Conservation (phyloP, 129 eudicot species). For the Escallonia rubra region DNA sequence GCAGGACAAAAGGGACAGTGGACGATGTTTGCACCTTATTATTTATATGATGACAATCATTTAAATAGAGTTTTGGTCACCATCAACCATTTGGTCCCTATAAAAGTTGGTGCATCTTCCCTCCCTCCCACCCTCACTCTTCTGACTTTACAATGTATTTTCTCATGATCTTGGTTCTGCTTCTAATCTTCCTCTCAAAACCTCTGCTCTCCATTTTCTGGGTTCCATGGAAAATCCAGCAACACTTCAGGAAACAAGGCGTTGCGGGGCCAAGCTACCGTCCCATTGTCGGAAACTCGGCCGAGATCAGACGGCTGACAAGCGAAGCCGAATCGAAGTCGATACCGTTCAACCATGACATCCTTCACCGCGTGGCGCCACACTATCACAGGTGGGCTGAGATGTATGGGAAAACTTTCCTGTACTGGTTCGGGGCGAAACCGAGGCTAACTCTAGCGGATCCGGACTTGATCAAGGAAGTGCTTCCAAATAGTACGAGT, state of each 20-base stretch:
- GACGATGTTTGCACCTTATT: too few relatives aligned
- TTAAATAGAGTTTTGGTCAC: too few relatives aligned
- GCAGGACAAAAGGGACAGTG: too few relatives aligned
- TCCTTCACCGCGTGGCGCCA: slow-evolving; percentile 23
- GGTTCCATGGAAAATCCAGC: slow-evolving; percentile 22
- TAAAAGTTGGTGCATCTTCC: too few relatives aligned
- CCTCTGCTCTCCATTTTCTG: slow-evolving; percentile 11
- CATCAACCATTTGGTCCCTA: too few relatives aligned
- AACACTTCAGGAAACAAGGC: slow-evolving; percentile 24
- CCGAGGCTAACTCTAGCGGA: slow-evolving; percentile 29
- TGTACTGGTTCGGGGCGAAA: slow-evolving; percentile 38
- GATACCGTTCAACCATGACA: slow-evolving; percentile 23
- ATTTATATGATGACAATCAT: too few relatives aligned
- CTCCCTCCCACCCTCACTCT: too few relatives aligned
- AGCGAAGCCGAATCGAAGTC: slow-evolving; percentile 16
- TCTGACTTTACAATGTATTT: too few relatives aligned
- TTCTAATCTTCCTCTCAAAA: slow-evolving; percentile 5
- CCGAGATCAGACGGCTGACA: slow-evolving; percentile 17
- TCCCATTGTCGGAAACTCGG: slow-evolving; percentile 28
- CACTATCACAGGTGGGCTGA: slow-evolving; percentile 32
- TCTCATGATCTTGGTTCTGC: background rate
- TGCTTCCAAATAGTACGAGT: slow-evolving; percentile 11
- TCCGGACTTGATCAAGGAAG: slow-evolving; percentile 34
- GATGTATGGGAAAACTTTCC: slow-evolving; percentile 31
- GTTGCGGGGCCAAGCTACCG: slow-evolving; percentile 29